Conservation (phyloP, 139 green algal genomes). For the Micractinium sp. region DNA sequence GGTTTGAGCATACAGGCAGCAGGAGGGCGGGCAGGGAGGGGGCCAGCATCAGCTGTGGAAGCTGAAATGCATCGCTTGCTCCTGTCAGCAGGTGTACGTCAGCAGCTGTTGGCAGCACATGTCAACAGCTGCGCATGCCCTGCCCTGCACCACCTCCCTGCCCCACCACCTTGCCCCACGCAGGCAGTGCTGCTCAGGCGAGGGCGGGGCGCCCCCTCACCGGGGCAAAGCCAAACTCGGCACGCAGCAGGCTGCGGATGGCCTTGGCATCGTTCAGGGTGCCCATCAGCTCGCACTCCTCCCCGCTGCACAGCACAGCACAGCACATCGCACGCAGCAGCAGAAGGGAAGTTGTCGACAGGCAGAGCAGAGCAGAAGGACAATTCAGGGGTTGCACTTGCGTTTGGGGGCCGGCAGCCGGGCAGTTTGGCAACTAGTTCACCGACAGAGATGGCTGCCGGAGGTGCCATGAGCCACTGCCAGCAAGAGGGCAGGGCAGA, state of each 20-base stretch:
- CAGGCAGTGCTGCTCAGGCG: no score
- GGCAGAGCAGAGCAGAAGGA: not conserved
- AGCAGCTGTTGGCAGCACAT: no score
- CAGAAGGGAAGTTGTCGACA: not conserved
- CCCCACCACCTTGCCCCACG: no score
- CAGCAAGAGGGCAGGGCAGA: not conserved
- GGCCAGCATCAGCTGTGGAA: not conserved
- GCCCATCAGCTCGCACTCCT: no score
- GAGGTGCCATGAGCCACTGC: not conserved
- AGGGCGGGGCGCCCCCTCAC: not conserved
- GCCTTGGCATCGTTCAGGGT: not conserved
- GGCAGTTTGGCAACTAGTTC: no score
- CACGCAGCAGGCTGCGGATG: slow-evolving; percentile 26
- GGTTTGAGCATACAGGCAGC: no score
- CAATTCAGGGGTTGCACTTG: not conserved
- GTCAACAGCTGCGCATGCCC: no score
- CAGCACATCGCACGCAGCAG: not conserved
- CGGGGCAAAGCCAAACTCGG: not conserved
- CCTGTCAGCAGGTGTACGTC: no score
- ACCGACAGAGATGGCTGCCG: no score
- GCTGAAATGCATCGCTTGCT: not conserved
- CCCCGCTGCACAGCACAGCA: not conserved
- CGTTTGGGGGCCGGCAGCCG: no score
- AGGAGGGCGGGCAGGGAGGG: no score
- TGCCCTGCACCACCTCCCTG: no score